Percentiles rank a stretch among this genome's conserved stretches.
These are phyloP conservation scores for Amanita subjunquillea DNA, from an alignment of 768 basidiomycete species.

Conservation along the genomic window DNA sequence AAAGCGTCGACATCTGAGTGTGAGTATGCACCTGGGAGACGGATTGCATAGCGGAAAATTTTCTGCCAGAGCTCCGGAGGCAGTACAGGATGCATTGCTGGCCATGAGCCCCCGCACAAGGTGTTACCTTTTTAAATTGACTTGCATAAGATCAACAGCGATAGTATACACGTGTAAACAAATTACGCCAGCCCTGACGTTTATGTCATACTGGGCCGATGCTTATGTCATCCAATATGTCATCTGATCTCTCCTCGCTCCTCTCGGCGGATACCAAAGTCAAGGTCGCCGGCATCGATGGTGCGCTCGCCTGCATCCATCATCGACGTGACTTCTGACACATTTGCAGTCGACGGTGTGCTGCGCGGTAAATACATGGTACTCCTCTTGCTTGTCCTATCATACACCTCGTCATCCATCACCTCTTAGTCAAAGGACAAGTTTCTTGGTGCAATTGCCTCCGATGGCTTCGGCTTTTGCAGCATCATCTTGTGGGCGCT, in stretches of 20 bases:
- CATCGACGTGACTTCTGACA: neutral
- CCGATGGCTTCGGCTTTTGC: slow-evolving; percentile 88
- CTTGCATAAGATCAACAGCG: no score
- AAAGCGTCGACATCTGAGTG: slow-evolving; percentile 13
- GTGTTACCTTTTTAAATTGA: no score
- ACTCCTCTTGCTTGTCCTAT: neutral
- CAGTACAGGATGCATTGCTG: slow-evolving; percentile 3
- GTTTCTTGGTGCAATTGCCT: slow-evolving; percentile 71
- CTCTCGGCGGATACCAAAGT: slow-evolving; percentile 68
- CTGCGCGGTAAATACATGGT: slow-evolving; percentile 94
- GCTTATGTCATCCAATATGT: slow-evolving; percentile 23
- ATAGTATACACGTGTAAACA: no score
- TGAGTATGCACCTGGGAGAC: slow-evolving; percentile 15
- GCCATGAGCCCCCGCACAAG: no score
- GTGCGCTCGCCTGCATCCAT: slow-evolving; percentile 23
- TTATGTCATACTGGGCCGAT: no score
- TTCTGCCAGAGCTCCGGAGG: slow-evolving; percentile 19
- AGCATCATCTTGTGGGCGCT: slow-evolving; percentile 76
- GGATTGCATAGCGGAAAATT: slow-evolving; percentile 13
- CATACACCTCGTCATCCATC: neutral
- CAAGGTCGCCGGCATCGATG: slow-evolving; percentile 88
- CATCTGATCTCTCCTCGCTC: slow-evolving; percentile 10
- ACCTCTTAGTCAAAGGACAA: slow-evolving; percentile 72
- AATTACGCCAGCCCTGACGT: no score
- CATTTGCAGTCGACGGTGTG: slow-evolving; percentile 72